These are phyloP conservation scores for Musa itinerans DNA, from an alignment of 176 grass and related monocot species.

Conservation along the genomic window DNA sequence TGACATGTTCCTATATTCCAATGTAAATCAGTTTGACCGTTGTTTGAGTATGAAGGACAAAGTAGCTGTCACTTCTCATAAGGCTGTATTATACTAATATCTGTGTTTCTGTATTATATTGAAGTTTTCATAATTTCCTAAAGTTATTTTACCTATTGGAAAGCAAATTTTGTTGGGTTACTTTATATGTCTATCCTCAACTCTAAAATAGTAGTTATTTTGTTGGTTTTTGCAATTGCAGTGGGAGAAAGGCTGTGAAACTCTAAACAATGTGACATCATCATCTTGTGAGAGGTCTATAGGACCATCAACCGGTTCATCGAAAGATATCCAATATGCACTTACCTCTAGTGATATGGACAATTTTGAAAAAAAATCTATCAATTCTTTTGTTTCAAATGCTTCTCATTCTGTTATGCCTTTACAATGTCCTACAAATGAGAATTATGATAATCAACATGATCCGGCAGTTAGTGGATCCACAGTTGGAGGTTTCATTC, in stretches of 20 bases:
- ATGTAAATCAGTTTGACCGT: not conserved
- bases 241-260: constrained; percentile 74
- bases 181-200: not conserved
- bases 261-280: constrained; percentile 23
- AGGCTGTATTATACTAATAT: not conserved
- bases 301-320: constrained; percentile 30
- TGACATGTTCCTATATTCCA: not conserved
- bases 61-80: not conserved
- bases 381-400: constrained; percentile 49
- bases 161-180: not conserved
- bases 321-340: constrained; percentile 91
- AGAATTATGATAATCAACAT: constrained; percentile 30
- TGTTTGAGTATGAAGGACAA: no score
- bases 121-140: not conserved
- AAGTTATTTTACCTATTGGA: not conserved
- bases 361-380: constrained; percentile 50
- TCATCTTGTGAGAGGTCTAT: constrained; percentile 27
- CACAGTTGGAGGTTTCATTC: constrained; percentile 27
- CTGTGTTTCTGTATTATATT: not conserved
- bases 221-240: constrained; percentile 37
- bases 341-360: constrained; percentile 55
- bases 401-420: constrained; percentile 80
- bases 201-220: constrained; percentile 9
- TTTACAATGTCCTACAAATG: constrained; percentile 96
- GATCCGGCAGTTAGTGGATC: constrained; percentile 39